Conservation (phyloP, 345 rosid genomes). For the Brassica nigra region DNA sequence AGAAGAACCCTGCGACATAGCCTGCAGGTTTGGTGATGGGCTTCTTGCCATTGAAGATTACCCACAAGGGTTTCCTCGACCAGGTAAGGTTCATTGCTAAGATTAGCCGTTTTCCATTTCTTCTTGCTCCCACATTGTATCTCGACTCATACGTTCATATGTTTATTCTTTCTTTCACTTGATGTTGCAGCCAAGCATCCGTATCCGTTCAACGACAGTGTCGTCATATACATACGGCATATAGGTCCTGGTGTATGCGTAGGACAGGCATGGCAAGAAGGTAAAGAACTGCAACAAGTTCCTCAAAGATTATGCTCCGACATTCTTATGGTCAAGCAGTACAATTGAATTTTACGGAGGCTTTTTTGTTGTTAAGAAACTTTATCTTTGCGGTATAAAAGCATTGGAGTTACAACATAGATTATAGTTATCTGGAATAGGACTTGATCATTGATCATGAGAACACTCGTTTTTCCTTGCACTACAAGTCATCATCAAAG, state of each 20-base stretch:
- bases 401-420: not conserved
- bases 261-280: constrained; percentile 96
- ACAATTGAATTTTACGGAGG: not conserved
- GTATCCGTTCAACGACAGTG: constrained; percentile 68
- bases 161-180: not conserved
- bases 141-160: not conserved
- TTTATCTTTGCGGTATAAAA: not conserved
- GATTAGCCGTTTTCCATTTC: too few relatives aligned
- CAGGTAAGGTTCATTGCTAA: constrained; percentile 48
- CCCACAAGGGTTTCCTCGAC: constrained; percentile 74
- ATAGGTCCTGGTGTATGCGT: constrained; percentile 75
- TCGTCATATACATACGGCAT: constrained; percentile 64
- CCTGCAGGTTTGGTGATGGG: constrained; percentile 75
- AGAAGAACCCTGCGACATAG: constrained; percentile 82
- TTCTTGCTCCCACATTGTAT: too few relatives aligned
- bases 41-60: constrained; percentile 49
- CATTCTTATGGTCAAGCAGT: constrained; percentile 74
- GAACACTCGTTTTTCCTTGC: not conserved
- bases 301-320: constrained; percentile 70
- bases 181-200: constrained; percentile 66
- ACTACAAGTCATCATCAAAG: too few relatives aligned
- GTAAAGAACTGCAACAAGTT: constrained; percentile 63
- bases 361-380: not conserved
- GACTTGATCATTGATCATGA: not conserved
- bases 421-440: not conserved